Evolutionary conservation across 257 asterid genomes (phyloP).

Genomic region (Ilex asprella): DNA sequence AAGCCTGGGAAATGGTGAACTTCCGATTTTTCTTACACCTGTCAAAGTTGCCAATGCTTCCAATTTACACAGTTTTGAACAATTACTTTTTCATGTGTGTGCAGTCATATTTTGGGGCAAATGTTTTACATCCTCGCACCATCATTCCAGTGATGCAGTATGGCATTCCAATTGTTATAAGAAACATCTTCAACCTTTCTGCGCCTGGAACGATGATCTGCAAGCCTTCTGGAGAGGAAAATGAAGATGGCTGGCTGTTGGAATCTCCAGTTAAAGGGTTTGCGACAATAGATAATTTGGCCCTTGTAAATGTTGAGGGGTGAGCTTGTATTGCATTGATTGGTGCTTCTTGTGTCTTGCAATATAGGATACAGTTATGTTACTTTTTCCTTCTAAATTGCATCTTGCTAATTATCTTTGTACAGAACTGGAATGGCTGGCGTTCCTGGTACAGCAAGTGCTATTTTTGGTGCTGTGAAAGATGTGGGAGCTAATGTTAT

Average conservation of each 20-base stretch:
- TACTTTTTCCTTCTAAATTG: not conserved
- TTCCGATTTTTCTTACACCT: slow-evolving; percentile 14
- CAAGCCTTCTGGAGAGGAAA: slow-evolving; percentile 36
- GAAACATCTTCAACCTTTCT: slow-evolving; percentile 90
- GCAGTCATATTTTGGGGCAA: slow-evolving; percentile 99
- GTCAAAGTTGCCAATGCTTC: slow-evolving; percentile 12
- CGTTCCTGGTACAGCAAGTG: slow-evolving; percentile 95
- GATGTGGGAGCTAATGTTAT: slow-evolving; percentile 97
- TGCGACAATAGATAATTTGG: slow-evolving; percentile 96
- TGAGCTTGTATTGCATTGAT: slow-evolving; percentile 25
- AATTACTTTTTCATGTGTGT: slow-evolving; percentile 10
- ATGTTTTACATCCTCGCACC: slow-evolving; percentile 97
- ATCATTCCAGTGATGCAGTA: slow-evolving; percentile 96
- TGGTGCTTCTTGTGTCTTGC: not conserved
- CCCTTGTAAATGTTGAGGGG: slow-evolving; percentile 99
- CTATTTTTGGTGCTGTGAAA: slow-evolving; percentile 85
- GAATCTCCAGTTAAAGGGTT: slow-evolving; percentile 89
- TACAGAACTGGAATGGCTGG: slow-evolving; percentile 99
- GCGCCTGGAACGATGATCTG: slow-evolving; percentile 94
- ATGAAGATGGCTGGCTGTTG: slow-evolving; percentile 40
- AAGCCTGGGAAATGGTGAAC: slow-evolving; percentile 99
- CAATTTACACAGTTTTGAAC: slow-evolving; percentile 15
- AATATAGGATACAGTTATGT: not conserved
- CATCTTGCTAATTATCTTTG: slow-evolving; percentile 12
- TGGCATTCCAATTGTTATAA: slow-evolving; percentile 93